Evolutionary conservation across 2,329 filamentous ascomycete species (phyloP), one percentile per base, ranked within the genome.

Genomic region (Emericellopsis atlantica): DNA sequence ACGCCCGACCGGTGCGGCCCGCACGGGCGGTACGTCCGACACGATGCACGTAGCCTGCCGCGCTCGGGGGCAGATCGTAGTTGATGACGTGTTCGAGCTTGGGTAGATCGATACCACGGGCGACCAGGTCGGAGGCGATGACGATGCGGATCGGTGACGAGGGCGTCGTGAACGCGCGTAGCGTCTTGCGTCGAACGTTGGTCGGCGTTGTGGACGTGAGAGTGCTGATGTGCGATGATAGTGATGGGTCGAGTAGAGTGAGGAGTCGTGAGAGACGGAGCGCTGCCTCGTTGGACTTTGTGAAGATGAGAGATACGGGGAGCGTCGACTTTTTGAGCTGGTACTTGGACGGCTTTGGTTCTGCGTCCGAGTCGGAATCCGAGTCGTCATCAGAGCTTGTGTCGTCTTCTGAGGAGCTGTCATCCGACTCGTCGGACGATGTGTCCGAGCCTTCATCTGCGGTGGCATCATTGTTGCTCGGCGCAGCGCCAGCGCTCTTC

Each of bases 81-180:
- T 95, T 95, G 60, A 96, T 69, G 37, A 96, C 87, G 54, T 94
- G 84, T 31, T 80, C 79, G 37, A 96, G 73, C 37, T 76, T 72
- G 1, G 78, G 76, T 11, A 95, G 70, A 58, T 96, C 90, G 22
- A 96, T 78, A 52, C 90, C 92, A 47, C 90, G 84, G 2, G 88
- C 86, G 1, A 92, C 86, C n/a, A 93, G 81, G 56, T 96, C 90
- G 0, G 92, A 94, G 1, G 89, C 88, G 36, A 96, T 81, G 35
- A 96, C 76, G 37, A 94, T 77, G 6, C 79, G 79, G 22, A 84
- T 60, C 43, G 75, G 76, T 3, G 72, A 67, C 52, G 86, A 85
- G 3, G 72, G 68, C 44, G 74, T 74, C 4, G 71, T 63, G 57
- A 90, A 89, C n/a, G 74, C 71, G 22, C 70, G 69, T 21, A 89